These are phyloP conservation scores for Tolypocladium sp. DNA, from an alignment of 2,329 filamentous ascomycete species.

Conservation along the genomic window DNA sequence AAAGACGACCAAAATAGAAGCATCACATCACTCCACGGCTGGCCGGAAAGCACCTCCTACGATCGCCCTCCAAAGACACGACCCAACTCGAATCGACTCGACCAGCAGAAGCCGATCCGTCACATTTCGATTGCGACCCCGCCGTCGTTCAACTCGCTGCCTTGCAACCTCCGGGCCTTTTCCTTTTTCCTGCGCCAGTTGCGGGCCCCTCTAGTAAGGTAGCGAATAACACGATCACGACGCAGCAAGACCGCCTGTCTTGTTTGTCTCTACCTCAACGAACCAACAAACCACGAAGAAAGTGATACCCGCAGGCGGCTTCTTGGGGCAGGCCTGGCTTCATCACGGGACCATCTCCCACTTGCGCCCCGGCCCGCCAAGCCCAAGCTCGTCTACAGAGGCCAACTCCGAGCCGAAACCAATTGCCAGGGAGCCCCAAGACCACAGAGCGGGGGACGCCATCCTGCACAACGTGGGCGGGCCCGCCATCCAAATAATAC, in stretches of 20 bases:
- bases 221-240: neutral
- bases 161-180: neutral
- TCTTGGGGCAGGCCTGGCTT: neutral
- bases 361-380: constrained; percentile 3
- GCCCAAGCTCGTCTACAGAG: neutral
- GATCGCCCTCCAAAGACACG: neutral
- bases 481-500: neutral
- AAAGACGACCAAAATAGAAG: neutral
- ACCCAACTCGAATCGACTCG: neutral
- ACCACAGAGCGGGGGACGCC: neutral
- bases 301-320: neutral
- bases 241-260: neutral
- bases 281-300: neutral
- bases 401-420: neutral
- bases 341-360: constrained; percentile 3
- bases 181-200: too few relatives aligned
- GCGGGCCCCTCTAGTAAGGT: too few relatives aligned
- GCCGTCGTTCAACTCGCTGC: neutral
- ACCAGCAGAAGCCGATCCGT: neutral
- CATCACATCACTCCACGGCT: neutral
- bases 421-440: neutral
- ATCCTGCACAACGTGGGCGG: neutral
- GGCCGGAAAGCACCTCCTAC: neutral
- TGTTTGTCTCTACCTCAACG: neutral
- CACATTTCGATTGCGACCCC: neutral